These are phyloP conservation scores for Aspergillus saccharolyticus DNA, from an alignment of 495 filamentous ascomycete genomes.

Conservation along the genomic window DNA sequence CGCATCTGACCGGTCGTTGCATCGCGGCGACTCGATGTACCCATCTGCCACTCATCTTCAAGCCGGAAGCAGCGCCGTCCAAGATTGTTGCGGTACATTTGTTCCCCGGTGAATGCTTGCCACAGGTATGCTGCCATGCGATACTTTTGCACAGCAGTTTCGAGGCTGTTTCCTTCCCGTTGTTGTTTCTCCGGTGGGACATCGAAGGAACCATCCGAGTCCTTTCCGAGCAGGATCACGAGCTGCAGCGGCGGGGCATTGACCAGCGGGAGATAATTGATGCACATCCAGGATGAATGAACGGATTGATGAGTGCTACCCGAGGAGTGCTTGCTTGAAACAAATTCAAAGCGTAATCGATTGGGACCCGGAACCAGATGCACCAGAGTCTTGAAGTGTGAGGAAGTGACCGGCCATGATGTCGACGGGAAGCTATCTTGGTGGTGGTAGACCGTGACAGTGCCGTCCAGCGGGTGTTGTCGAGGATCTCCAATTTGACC, in stretches of 20 bases:
- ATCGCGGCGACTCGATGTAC: conserved; percentile 69
- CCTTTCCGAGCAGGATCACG: conserved; percentile 76
- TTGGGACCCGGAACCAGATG: conserved; percentile 87
- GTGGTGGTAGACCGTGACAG: conserved; percentile 70
- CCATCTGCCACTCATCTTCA: conserved; percentile 88
- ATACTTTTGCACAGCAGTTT: conserved; percentile 77
- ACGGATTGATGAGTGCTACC: conserved; percentile 61
- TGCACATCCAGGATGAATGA: conserved; percentile 70
- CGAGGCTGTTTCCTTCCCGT: conserved; percentile 74
- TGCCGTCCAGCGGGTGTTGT: conserved; percentile 70
- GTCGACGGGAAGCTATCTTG: conserved; percentile 79
- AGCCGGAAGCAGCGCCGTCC: conserved; percentile 80
- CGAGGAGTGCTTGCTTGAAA: conserved; percentile 70
- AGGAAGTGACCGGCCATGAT: conserved; percentile 78
- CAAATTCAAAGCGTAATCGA: conserved; percentile 77
- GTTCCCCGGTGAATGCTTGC: conserved; percentile 92
- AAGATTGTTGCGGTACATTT: conserved; percentile 84
- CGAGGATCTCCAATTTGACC: conserved; percentile 72
- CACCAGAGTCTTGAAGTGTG: conserved; percentile 82
- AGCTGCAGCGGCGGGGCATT: conserved; percentile 76
- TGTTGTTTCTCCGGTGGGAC: conserved; percentile 67
- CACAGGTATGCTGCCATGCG: conserved; percentile 89
- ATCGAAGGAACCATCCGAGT: conserved; percentile 84
- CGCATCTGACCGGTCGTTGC: conserved; percentile 63
- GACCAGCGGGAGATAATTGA: conserved; percentile 78